Evolutionary conservation across 2,329 filamentous ascomycete genomes (phyloP), one percentile per base, ranked within the genome.

Genomic region (Cryoendolithus antarcticus): DNA sequence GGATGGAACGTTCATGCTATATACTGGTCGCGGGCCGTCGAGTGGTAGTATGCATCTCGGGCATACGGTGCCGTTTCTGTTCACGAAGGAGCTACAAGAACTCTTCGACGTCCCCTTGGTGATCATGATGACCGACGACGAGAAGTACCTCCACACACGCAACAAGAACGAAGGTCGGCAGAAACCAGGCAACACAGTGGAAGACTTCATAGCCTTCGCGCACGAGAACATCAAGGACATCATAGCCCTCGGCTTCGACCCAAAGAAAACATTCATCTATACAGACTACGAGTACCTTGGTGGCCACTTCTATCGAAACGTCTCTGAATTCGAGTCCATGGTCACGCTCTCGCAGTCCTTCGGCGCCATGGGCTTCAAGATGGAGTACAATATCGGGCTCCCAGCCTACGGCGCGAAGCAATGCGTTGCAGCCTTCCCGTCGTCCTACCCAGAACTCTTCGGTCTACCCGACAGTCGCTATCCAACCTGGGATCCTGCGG

Each of bases 51-150:
- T 95, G 77, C 86, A 95, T 58, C 74, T 95, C 54, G 86, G 86
- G 3, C 86, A 93, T 65, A 85, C 82, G 7, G 77, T 93, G 43
- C 82, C 86, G 8, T 89, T 93, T 56, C 75, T 86, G 50, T 86
- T 91, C 61, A 89, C 82, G 47, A 91, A 91, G 71, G 83, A 86
- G 82, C 63, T 96, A 51, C 88, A 94, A 61, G 86, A 96, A 58
- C 84, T 93, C 4, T 93, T 98, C 53, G 86, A 96, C 56, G 86
- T 91, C 24, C 89, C 91, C 6, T 70, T 96, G 44, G 80, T 95
- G 47, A 91, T 94, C 62, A 93, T 93, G 86, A 71, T 94, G 69
- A 94, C 86, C 10, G 85, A 93, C 56, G 82, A 75, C 44, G 70
- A 70, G 49, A 70, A 70, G 49, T 67, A 65, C 39, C 57, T 70